phyloP scores from a whole-genome alignment of 1,139 yeast genomes.

The Yamadazyma epiphylla region DNA sequence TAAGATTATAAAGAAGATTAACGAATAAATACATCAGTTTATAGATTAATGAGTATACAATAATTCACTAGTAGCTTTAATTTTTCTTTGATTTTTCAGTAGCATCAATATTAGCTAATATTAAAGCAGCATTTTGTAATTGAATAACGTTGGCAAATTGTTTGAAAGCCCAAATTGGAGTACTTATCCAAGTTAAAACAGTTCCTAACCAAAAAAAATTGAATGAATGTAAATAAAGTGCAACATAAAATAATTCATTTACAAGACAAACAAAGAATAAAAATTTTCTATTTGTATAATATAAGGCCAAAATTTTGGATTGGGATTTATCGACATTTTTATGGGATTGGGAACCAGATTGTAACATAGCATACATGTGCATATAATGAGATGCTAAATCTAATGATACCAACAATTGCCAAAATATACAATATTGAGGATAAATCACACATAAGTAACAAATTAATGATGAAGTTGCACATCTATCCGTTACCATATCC shows the following conservation, averaged over 20 bases:
- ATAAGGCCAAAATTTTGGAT: conserved; percentile 69
- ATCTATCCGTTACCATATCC: conserved; percentile 98
- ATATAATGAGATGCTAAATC: conserved; percentile 96
- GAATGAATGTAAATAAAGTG: conserved; percentile 74
- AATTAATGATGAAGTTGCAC: conserved; percentile 88
- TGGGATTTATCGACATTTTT: conserved; percentile 75
- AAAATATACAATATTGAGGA: conserved; percentile 61
- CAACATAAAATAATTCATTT: conserved; percentile 90
- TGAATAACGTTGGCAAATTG: conserved; percentile 90
- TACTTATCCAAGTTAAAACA: conserved; percentile 56
- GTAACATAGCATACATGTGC: conserved; percentile 96
- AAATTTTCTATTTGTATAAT: conserved; percentile 82
- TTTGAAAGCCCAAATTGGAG: conserved; percentile 89
- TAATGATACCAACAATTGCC: conserved; percentile 81
- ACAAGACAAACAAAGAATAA: conserved; percentile 87
- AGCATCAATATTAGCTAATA: conserved; percentile 79
- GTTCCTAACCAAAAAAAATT: conserved; percentile 67
- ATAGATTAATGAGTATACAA: conserved; percentile 2
- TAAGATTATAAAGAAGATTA: conserved; percentile 23
- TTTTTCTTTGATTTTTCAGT: conserved; percentile 38
- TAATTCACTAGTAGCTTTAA: too few species aligned
- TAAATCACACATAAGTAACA: conserved; percentile 81
- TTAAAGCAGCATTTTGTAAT: conserved; percentile 77
- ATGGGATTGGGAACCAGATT: conserved; percentile 77
- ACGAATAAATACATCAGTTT: conserved; percentile 26